These are phyloP conservation scores for Entophlyctis helioformis DNA, from an alignment of 192 early-diverging fungal genomes.

Conservation along the genomic window DNA sequence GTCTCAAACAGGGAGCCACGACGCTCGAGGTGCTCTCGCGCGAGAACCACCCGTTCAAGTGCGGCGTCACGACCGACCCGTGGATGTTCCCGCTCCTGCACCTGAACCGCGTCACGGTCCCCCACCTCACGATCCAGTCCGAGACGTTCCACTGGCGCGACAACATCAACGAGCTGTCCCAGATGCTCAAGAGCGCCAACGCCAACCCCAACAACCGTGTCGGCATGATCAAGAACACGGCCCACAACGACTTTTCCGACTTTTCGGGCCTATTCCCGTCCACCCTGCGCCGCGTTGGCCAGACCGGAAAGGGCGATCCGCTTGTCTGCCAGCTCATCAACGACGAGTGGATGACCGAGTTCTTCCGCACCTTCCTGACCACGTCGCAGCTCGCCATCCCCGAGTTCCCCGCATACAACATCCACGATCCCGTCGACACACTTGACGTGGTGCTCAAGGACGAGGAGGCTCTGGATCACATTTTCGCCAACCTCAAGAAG, in stretches of 20 bases:
- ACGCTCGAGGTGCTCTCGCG: conserved; percentile 5
- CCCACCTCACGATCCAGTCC: conserved; percentile 7
- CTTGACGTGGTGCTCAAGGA: no score
- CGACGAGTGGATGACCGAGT: conserved; percentile 2
- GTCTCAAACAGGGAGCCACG: conserved; percentile 1
- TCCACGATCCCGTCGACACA: no score
- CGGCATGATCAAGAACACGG: conserved; percentile 9
- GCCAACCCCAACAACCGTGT: not conserved
- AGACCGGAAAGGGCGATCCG: conserved; percentile 3
- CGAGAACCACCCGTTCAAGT: conserved; percentile 5
- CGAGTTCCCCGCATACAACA: no score
- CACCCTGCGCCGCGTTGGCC: not conserved
- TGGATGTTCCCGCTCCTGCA: conserved; percentile 21
- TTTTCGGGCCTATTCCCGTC: conserved; percentile 8
- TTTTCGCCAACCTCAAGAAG: no score
- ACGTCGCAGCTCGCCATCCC: no score
- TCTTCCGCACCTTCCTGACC: no score
- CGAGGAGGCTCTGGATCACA: no score
- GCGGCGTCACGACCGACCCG: conserved; percentile 16
- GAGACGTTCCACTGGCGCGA: conserved; percentile 9
- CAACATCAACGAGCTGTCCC: conserved; percentile 6
- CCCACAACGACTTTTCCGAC: conserved; percentile 13
- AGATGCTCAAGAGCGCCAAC: not conserved
- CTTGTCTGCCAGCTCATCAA: not conserved
- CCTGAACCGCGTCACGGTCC: not conserved